phyloP scores from a whole-genome alignment of 2,329 filamentous ascomycete genomes.

The Botrytis pseudocinerea region DNA sequence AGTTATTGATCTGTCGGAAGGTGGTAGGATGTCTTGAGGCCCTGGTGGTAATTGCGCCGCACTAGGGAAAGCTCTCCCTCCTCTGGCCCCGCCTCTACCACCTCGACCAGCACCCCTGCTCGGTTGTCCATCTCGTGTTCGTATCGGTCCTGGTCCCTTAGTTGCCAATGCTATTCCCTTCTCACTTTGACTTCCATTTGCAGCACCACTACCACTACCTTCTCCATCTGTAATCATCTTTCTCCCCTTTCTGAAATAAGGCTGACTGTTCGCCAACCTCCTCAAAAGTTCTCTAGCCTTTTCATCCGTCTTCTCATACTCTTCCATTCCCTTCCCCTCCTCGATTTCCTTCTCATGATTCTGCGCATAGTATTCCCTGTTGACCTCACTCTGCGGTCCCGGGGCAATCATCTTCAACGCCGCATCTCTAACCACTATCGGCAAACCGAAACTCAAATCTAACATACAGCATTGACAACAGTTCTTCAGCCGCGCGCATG shows the following conservation, averaged over 20 bases:
- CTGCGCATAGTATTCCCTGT: constrained; percentile 96
- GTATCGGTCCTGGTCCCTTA: constrained; percentile 72
- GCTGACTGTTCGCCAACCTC: constrained; percentile 85
- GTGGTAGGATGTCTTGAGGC: constrained; percentile 83
- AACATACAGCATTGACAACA: constrained; percentile 99
- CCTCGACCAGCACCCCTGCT: constrained; percentile 43
- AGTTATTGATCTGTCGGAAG: constrained; percentile 80
- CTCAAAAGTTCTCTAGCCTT: constrained; percentile 88
- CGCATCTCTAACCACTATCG: constrained; percentile 92
- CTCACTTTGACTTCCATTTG: constrained; percentile 43
- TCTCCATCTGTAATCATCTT: constrained; percentile 53
- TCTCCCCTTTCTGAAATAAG: constrained; percentile 89
- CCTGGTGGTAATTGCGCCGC: constrained; percentile 75
- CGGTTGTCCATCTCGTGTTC: constrained; percentile 66
- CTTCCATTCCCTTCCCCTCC: constrained; percentile 83
- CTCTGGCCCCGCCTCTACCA: constrained; percentile 44
- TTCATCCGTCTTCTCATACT: constrained; percentile 95
- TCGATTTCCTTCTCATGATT: constrained; percentile 96
- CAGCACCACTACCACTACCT: constrained; percentile 1
- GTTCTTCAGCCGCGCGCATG: constrained; percentile 95
- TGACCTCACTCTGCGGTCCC: constrained; percentile 87
- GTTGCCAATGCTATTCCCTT: constrained; percentile 45
- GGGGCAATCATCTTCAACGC: constrained; percentile 97
- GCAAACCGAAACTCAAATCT: constrained; percentile 91
- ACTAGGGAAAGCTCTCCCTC: constrained; percentile 62